Percentiles rank a stretch among this genome's conserved stretches.
phyloP scores from a whole-genome alignment of 2,329 filamentous ascomycete species.

The Fonsecaea pugnacius region DNA sequence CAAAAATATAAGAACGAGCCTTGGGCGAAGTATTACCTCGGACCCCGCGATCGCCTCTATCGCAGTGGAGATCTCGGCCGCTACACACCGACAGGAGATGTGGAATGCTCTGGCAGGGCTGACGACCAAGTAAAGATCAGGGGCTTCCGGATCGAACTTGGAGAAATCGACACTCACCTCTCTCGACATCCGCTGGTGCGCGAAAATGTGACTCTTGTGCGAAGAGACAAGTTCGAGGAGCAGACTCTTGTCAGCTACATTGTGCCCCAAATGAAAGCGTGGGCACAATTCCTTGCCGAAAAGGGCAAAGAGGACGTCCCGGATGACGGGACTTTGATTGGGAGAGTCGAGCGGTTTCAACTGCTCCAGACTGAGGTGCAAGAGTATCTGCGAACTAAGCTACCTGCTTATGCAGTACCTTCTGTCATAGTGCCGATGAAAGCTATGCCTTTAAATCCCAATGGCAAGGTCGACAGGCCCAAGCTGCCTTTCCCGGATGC shows the following conservation, averaged over 20 bases:
- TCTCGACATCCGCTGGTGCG: constrained; percentile 74
- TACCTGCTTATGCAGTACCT: constrained; percentile 77
- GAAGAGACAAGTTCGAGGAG: constrained; percentile 83
- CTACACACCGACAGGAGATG: constrained; percentile 71
- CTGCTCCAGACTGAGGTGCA: constrained; percentile 64
- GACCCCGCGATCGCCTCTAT: constrained; percentile 84
- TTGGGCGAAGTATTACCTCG: constrained; percentile 79
- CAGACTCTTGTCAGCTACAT: constrained; percentile 86
- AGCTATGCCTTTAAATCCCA: constrained; percentile 75
- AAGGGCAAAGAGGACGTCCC: constrained; percentile 60
- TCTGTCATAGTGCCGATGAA: constrained; percentile 73
- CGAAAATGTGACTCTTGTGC: constrained; percentile 83
- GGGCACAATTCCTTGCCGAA: constrained; percentile 68
- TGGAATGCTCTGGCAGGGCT: constrained; percentile 77
- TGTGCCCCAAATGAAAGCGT: constrained; percentile 77
- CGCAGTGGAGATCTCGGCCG: constrained; percentile 83
- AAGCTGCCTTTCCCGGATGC: constrained; percentile 80
- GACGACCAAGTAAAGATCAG: constrained; percentile 95
- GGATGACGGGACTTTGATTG: constrained; percentile 59
- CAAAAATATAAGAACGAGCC: constrained; percentile 62
- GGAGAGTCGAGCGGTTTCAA: constrained; percentile 64
- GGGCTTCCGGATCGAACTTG: constrained; percentile 92
- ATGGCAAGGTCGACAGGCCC: constrained; percentile 81
- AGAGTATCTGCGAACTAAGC: constrained; percentile 71
- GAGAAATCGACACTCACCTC: constrained; percentile 86